Conservation (phyloP, 2,329 filamentous ascomycete species). For the Paraconiothyrium sp. region DNA sequence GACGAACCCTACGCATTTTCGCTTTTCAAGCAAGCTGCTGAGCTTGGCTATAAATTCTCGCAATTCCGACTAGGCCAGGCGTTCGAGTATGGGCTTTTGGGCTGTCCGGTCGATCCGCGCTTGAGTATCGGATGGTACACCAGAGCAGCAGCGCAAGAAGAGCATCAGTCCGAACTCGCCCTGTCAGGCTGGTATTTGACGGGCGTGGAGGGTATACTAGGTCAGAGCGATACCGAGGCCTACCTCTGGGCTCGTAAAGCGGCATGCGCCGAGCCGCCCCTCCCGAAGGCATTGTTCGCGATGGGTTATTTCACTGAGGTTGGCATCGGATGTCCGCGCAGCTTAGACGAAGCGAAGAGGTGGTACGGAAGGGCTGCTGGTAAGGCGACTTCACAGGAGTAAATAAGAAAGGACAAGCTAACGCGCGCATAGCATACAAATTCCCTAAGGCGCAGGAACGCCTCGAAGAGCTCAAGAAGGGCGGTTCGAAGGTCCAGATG, state of each 20-base stretch:
- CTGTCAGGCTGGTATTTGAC: conserved; percentile 83
- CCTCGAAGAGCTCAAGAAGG: conserved; percentile 88
- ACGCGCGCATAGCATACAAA: conserved; percentile 75
- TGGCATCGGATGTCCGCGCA: conserved; percentile 86
- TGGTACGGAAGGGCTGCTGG: conserved; percentile 98
- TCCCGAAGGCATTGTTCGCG: conserved; percentile 95
- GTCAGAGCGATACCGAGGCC: conserved; percentile 93
- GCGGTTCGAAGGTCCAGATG: conserved; percentile 76
- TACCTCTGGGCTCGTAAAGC: conserved; percentile 98
- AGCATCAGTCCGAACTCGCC: conserved; percentile 85
- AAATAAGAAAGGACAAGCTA: conserved; percentile 19
- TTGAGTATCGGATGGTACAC: conserved; percentile 95
- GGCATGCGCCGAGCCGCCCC: conserved; percentile 75
- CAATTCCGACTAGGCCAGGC: conserved; percentile 89
- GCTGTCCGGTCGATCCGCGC: conserved; percentile 82
- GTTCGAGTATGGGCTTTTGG: conserved; percentile 88
- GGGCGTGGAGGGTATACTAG: conserved; percentile 83
- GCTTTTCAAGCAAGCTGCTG: conserved; percentile 84
- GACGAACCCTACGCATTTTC: conserved; percentile 84
- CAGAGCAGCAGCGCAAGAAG: conserved; percentile 86
- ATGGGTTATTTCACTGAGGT: conserved; percentile 98
- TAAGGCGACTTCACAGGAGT: conserved; percentile 63
- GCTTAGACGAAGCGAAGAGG: conserved; percentile 92
- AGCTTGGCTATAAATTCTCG: conserved; percentile 93
- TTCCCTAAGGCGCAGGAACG: conserved; percentile 93